Evolutionary conservation across 1,139 yeast genomes (phyloP), one percentile per base, ranked within the genome.

Genomic region (Candida smagusa): DNA sequence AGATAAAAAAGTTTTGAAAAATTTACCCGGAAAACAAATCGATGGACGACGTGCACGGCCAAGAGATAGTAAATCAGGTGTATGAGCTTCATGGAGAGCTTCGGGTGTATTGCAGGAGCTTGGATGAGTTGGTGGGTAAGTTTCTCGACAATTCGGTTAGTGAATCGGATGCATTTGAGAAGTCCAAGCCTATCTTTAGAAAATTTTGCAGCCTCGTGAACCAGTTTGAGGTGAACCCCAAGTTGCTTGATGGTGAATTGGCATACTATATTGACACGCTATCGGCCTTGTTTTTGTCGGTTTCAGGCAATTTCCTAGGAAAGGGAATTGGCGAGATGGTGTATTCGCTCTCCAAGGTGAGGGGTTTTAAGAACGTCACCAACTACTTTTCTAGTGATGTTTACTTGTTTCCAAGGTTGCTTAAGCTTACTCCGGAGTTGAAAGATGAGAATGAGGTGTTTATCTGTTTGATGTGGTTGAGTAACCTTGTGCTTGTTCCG

Each of bases 381-480:
- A 71, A 74, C 40, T 77, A 76, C 54, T 71, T 87, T 39, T 72
- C 81, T 2, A 77, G 83, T 30, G 82, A 84, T 39, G 76, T 84
- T 1, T 63, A 68, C 43, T 53, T 77, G 29, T 57, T 84, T 7
- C 68, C 68, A 0, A 44, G 47, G 6, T 52, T 79, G 2, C 39
- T 75, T 23, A 35, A 48, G 4, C 43, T 58, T 34, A 41, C 63
- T 9, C 33, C 36, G 6, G 9, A 38, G 16, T 11, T 37, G 40
- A 34, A 45, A 74, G 24, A 37, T 22, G 96, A 94, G 65, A 46
- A 78, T 45, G 75, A 75, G 35, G 55, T 69, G 8, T 86, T 78
- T 48, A 57, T 81, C 3, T 56, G 81, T 31, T 59, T 88, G n/a
- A 62, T 85, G 6, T 89, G 96, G 96, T 63, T 87, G 11, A 73